A percentile compares a stretch with the other conserved stretches of the same genome.
These are phyloP conservation scores for Prunus yedoensis DNA, from an alignment of 331 rosid species.

Conservation along the genomic window DNA sequence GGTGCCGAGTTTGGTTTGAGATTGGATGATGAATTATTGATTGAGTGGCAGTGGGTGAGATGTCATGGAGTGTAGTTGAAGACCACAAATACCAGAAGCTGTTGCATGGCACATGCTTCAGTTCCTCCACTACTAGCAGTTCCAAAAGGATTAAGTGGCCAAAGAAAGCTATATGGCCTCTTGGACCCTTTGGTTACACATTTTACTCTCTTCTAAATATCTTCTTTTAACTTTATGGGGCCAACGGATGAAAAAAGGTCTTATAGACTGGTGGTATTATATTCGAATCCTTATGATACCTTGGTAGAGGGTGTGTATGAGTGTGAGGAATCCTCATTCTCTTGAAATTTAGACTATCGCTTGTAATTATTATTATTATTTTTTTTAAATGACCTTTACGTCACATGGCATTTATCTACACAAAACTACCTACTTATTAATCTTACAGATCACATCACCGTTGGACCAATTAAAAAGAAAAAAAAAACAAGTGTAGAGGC, in stretches of 20 bases:
- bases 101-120: constrained; percentile 31
- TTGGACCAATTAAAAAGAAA: constrained; percentile 4
- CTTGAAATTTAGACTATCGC: no score
- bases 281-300: fast-evolving
- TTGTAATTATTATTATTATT: no score
- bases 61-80: constrained; percentile 32
- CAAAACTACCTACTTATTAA: background rate
- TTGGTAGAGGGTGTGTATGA: no score
- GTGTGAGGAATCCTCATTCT: fast-evolving
- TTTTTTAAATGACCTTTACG: background rate
- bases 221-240: no score
- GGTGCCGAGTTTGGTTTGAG: background rate
- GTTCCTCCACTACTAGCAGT: constrained; percentile 5
- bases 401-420: background rate
- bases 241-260: no score
- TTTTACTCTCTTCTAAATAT: no score
- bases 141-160: background rate
- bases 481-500: constrained; percentile 4
- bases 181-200: no score
- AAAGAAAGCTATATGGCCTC: background rate
- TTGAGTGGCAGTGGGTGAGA: constrained; percentile 24
- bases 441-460: constrained; percentile 11
- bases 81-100: constrained; percentile 15
- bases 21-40: constrained; percentile 2
- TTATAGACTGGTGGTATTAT: fast-evolving